Evolutionary conservation across 495 filamentous ascomycete genomes (phyloP), one percentile per base, ranked within the genome.

Genomic region (Tuber magnatum): DNA sequence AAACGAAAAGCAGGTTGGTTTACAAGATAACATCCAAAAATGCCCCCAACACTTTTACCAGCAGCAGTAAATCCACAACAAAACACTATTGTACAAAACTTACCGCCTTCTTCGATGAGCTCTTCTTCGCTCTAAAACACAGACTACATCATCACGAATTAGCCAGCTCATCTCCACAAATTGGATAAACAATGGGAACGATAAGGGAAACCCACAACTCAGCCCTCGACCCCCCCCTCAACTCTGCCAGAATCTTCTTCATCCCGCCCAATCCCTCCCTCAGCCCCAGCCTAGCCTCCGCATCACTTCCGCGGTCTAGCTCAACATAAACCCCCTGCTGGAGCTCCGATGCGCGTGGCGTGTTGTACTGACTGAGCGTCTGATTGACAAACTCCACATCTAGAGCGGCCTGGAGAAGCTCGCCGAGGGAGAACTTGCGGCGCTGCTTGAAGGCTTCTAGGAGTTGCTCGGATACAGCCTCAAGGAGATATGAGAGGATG

Each of bases 381-480:
- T 98, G 96, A 8, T 93, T 92, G 48, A 97, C 90, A 84, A 98
- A 99, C 84, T 99, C 95, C 14, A 97, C 94, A 76, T 99, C 95
- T 8, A 99, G 87, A 0, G 96, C 98, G 3, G 96, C 96, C 84
- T 98, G 96, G 91, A 97, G 96, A 70, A 99, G 87, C 12, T 90
- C 89, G n/a, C 90, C 85, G 0, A 99, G 90, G 10, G 88, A 85
- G 85, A 93, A 98, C 43, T 85, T 85, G 10, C 86, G 77, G 16
- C 92, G 90, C 32, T 87, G 79, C 73, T 88, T 88, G 85, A 97
- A 93, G 0, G 91, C 88, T 22, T 88, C 86, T 8, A 95, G 86
- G 14, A 97, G 88, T 71, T 92, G 89, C 20, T 85, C 84, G 44
- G 89, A 92, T 16, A 92, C 87, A 80, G 92, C 87, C 80, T 94